Percentiles rank a stretch among this genome's conserved stretches.
Conservation (phyloP, 2,329 filamentous ascomycete genomes). For the Grosmannia huntii region DNA sequence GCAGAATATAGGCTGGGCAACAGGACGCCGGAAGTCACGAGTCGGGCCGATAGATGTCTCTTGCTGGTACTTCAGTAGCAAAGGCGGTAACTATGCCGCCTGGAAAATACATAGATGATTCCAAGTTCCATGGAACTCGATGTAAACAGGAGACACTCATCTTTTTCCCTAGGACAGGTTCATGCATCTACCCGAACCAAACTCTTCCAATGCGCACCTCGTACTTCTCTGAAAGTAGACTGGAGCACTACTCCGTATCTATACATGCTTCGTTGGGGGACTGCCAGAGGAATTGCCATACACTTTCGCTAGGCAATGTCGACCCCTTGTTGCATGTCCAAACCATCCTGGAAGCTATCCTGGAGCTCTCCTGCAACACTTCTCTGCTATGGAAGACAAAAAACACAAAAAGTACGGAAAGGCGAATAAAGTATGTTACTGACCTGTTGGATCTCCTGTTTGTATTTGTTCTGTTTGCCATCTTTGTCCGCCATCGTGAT, state of each 20-base stretch:
- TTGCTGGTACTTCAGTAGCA: neutral
- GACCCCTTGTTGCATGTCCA: neutral
- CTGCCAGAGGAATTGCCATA: neutral
- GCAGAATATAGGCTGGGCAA: neutral
- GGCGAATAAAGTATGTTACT: neutral
- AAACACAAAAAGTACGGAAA: neutral
- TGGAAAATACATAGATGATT: neutral
- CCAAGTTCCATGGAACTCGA: neutral
- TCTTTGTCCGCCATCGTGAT: conserved; percentile 58
- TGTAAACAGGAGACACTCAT: neutral
- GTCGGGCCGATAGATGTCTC: neutral
- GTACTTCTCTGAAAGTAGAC: neutral
- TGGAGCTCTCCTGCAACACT: neutral
- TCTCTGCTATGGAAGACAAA: neutral
- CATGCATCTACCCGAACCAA: neutral
- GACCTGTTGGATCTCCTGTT: conserved; percentile 97
- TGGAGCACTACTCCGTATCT: neutral
- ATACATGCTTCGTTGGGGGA: neutral
- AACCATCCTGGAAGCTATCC: neutral
- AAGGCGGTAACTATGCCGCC: neutral
- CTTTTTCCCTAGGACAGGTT: neutral
- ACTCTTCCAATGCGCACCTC: neutral
- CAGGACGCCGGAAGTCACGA: neutral
- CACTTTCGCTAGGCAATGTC: neutral
- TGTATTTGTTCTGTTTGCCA: conserved; percentile 66